Conservation (phyloP, 768 basidiomycete species). For the Boletus rubropictus region DNA sequence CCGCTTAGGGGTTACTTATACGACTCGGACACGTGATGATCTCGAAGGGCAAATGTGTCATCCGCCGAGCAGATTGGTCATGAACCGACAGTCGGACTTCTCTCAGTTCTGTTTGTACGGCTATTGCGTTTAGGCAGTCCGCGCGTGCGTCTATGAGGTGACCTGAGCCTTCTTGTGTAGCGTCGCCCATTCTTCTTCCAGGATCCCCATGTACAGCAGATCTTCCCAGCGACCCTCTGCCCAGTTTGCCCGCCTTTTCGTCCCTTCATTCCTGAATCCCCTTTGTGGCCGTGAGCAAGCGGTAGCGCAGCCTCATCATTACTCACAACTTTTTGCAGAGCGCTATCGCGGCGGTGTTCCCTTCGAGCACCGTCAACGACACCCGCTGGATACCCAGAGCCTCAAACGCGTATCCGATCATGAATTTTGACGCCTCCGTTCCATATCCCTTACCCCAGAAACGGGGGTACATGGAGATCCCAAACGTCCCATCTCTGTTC, state of each 20-base stretch:
- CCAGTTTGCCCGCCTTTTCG: conserved; percentile 27
- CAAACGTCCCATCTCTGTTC: conserved; percentile 25
- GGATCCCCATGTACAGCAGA: conserved; percentile 9
- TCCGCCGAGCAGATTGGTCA: too few relatives aligned
- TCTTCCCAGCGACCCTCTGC: conserved; percentile 30
- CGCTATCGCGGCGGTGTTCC: conserved; percentile 16
- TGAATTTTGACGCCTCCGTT: conserved; percentile 31
- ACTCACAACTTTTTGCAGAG: conserved; percentile 31
- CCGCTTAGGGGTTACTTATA: background rate
- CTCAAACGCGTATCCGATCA: conserved; percentile 18
- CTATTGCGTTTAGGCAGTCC: too few relatives aligned
- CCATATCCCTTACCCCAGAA: conserved; percentile 30
- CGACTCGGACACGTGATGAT: too few relatives aligned
- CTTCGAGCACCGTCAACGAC: conserved; percentile 19
- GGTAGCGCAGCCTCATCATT: background rate
- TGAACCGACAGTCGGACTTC: too few relatives aligned
- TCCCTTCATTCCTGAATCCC: conserved; percentile 32
- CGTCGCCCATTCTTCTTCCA: conserved; percentile 24
- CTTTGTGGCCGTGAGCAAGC: conserved; percentile 8
- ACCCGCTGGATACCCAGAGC: conserved; percentile 29
- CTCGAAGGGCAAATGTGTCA: too few relatives aligned
- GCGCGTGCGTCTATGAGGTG: too few relatives aligned
- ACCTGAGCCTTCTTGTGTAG: background rate
- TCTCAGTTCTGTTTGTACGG: too few relatives aligned
- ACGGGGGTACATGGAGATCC: conserved; percentile 14